Conservation (phyloP, 2,329 filamentous ascomycete genomes). For the Gremmenia infestans region DNA sequence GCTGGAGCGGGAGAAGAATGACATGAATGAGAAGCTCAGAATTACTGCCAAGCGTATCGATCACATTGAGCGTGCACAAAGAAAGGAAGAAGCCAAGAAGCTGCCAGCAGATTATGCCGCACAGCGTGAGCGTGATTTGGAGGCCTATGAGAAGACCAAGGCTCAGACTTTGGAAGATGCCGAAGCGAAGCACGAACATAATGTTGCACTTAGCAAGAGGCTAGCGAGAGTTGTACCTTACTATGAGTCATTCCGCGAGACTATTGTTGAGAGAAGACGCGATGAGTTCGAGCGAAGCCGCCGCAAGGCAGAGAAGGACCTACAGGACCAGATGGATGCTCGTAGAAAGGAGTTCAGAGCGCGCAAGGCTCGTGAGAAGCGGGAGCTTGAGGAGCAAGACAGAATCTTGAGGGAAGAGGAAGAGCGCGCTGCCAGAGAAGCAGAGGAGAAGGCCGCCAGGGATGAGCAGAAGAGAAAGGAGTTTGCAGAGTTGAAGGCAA, state of each 20-base stretch:
- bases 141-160: constrained; percentile 75
- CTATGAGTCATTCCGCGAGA: constrained; percentile 79
- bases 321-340: constrained; percentile 83
- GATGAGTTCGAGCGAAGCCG: constrained; percentile 95
- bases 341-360: constrained; percentile 88
- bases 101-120: constrained; percentile 76
- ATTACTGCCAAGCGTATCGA: constrained; percentile 94
- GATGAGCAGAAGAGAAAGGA: constrained; percentile 76
- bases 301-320: constrained; percentile 84
- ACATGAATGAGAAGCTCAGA: constrained; percentile 83
- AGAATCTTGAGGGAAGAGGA: constrained; percentile 74
- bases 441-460: constrained; percentile 73
- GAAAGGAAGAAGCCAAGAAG: constrained; percentile 93
- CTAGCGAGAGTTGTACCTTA: constrained; percentile 76
- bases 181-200: constrained; percentile 85
- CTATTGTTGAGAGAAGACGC: constrained; percentile 79
- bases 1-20: constrained; percentile 96
- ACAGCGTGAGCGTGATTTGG: constrained; percentile 74
- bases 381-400: constrained; percentile 81
- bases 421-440: constrained; percentile 74
- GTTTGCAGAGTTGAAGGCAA: constrained; percentile 61
- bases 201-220: constrained; percentile 89
- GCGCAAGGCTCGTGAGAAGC: constrained; percentile 73
- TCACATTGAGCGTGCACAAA: constrained; percentile 93
- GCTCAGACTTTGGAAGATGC: constrained; percentile 72